Evolutionary conservation across 1,139 yeast species (phyloP), one percentile per base, ranked within the genome.

Genomic region (Sugiyamaella grinbergsii): DNA sequence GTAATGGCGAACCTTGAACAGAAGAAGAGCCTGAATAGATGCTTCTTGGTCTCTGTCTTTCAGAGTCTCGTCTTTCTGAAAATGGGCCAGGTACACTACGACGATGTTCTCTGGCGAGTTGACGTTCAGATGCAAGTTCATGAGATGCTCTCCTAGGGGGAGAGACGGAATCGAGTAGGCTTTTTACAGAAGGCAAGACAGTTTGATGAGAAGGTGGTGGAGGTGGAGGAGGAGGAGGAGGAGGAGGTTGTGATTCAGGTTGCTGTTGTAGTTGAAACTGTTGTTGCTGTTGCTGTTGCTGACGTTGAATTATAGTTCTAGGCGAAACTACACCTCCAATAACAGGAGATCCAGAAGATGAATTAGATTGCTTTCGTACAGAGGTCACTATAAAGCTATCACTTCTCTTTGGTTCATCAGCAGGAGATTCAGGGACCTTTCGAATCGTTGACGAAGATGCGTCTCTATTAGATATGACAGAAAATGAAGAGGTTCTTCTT

Each of bases 141-240:
- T 40, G 15, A n/a, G 45, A 42, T 8, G 24, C 37, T 22, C 45
- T 15, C 15, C 45, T 42, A 3, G 45, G 38, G 4, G 45, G 37
- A 20, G 45, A 32, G 8, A 42, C 26, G 18, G 41, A 33, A 5
- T 20, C 47, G 15, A 43, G 20, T 15, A 43, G 42, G 11, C 34
- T 43, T n/a, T 34, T 29, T 18, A 43, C 42, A 18, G 47, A 43
- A n/a, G 47, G 47, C 15, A 43, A 31, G 10, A 28, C 28, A 13
- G 47, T 34, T 4, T n/a, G 18, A 2, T 20, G 39, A 2, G 29
- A 11, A 5, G 10, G 28, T 11, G 19, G 24, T 26, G 7, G 32
- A 4, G 5, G 13, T 28, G 7, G 13, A 26, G 31, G 13, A 6
- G 31, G n/a, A 13, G 4, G 13, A n/a, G n/a, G n/a, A n/a, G n/a